A percentile compares a stretch with the other conserved stretches of the same genome.
Evolutionary conservation across 2,329 filamentous ascomycete genomes (phyloP).

Genomic region (Elsinoe ampelina): DNA sequence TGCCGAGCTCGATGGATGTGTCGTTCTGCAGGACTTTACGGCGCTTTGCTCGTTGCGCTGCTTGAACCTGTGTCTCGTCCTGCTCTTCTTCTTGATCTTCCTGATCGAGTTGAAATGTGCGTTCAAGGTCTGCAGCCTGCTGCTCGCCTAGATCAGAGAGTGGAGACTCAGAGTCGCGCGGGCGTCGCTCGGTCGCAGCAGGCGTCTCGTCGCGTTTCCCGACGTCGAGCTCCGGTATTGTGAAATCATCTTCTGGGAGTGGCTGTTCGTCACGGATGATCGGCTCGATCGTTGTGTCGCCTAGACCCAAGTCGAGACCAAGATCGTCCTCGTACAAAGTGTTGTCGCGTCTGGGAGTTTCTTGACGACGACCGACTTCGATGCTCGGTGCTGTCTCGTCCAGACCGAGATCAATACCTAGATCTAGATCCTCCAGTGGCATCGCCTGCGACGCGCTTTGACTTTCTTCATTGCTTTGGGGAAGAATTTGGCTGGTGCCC

Average conservation of each 20-base stretch:
- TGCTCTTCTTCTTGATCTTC: slow-evolving; percentile 36
- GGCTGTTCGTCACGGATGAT: slow-evolving; percentile 20
- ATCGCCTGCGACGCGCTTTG: slow-evolving; percentile 23
- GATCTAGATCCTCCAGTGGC: slow-evolving; percentile 47
- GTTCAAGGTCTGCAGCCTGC: slow-evolving; percentile 54
- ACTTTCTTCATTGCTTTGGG: slow-evolving; percentile 52
- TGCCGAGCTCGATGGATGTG: slow-evolving; percentile 65
- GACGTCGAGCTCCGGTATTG: slow-evolving; percentile 22
- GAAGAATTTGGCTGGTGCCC: slow-evolving; percentile 67
- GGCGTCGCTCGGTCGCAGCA: slow-evolving; percentile 26
- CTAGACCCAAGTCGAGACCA: slow-evolving; percentile 38
- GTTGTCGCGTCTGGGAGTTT: slow-evolving; percentile 44
- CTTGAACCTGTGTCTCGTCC: slow-evolving; percentile 47
- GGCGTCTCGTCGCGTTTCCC: slow-evolving; percentile 31
- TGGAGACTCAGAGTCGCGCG: slow-evolving; percentile 43
- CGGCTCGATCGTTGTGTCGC: slow-evolving; percentile 24
- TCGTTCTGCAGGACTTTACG: slow-evolving; percentile 79
- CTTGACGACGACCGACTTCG: slow-evolving; percentile 83
- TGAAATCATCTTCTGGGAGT: slow-evolving; percentile 30
- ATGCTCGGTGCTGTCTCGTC: slow-evolving; percentile 47
- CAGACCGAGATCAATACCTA: slow-evolving; percentile 58
- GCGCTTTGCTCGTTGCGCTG: slow-evolving; percentile 62
- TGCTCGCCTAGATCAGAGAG: slow-evolving; percentile 45
- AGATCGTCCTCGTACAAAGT: slow-evolving; percentile 51
- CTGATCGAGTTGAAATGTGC: slow-evolving; percentile 39